These are phyloP conservation scores for Juglanconis oblonga DNA, from an alignment of 2,329 filamentous ascomycete genomes.

Conservation along the genomic window DNA sequence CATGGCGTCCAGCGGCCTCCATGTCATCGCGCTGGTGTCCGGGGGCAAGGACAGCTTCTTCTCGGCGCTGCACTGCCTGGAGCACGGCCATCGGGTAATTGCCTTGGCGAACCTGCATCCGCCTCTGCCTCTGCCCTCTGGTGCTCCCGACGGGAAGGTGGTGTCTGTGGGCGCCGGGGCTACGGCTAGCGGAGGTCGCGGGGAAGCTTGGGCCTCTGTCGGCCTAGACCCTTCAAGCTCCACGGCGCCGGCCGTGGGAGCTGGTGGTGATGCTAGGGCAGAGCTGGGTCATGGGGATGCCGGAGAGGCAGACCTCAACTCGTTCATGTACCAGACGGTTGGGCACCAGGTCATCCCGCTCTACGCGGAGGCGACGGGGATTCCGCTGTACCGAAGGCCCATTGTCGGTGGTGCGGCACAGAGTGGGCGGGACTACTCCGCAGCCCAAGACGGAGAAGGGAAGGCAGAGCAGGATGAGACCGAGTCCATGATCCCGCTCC, in stretches of 20 bases:
- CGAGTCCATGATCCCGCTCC: conserved; percentile 76
- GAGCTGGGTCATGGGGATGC: conserved; percentile 29
- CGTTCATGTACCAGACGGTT: conserved; percentile 99
- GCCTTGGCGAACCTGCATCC: conserved; percentile 89
- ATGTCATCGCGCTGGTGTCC: conserved; percentile 90
- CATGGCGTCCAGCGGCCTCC: conserved; percentile 47
- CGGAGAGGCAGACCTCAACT: conserved; percentile 71
- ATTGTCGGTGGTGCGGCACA: conserved; percentile 73
- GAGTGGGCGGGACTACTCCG: conserved; percentile 66
- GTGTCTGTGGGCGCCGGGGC: background rate
- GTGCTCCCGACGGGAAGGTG: background rate
- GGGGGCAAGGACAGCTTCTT: conserved; percentile 98
- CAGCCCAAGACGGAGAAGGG: conserved; percentile 10
- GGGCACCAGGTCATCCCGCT: conserved; percentile 84
- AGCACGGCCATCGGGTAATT: conserved; percentile 79
- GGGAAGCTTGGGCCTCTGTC: background rate
- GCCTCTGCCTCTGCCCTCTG: conserved; percentile 12
- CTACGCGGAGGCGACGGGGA: conserved; percentile 72
- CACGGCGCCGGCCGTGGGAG: conserved; percentile 2
- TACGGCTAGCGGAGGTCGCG: background rate
- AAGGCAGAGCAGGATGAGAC: conserved; percentile 67
- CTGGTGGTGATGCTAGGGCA: conserved; percentile 18
- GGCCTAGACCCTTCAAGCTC: background rate
- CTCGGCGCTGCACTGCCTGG: conserved; percentile 83
- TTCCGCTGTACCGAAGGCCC: conserved; percentile 79